Evolutionary conservation across 805 yeast genomes (phyloP).

Genomic region (Yamadazyma sp.): DNA sequence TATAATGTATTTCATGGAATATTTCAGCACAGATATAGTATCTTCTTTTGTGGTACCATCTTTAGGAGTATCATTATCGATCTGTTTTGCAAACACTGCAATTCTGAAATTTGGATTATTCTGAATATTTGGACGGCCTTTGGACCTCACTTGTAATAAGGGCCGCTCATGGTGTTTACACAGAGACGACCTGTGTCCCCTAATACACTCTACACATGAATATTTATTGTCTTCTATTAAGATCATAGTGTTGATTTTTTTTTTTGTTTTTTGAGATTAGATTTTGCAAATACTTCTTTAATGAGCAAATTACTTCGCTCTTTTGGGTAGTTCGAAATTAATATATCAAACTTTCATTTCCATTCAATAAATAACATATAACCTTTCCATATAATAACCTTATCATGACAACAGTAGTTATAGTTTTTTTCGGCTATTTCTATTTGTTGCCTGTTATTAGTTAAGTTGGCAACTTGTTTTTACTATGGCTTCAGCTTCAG

Average conservation of each 20-base stretch:
- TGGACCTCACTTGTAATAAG: constrained; percentile 78
- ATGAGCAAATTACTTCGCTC: constrained; percentile 5
- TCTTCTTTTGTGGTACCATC: constrained; percentile 11
- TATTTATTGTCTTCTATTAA: constrained; percentile 75
- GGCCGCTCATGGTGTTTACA: constrained; percentile 82
- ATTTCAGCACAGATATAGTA: constrained; percentile 24
- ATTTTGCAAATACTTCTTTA: not conserved
- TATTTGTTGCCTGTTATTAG: too few relatives aligned
- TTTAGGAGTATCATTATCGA: constrained; percentile 11
- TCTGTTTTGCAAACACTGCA: constrained; percentile 54
- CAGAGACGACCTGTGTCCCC: constrained; percentile 88
- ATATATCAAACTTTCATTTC: too few relatives aligned
- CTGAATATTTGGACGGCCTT: constrained; percentile 78
- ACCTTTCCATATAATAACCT: too few relatives aligned
- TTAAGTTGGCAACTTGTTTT: too few relatives aligned
- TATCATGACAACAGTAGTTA: too few relatives aligned
- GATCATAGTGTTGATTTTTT: too few relatives aligned
- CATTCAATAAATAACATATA: too few relatives aligned
- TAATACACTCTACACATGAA: constrained; percentile 81
- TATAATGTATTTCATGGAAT: constrained; percentile 38
- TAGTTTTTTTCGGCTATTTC: too few relatives aligned
- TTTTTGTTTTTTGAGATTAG: not conserved
- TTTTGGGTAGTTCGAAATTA: not conserved
- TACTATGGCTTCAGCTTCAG: too few relatives aligned
- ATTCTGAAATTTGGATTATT: constrained; percentile 52